Evolutionary conservation across 2,329 filamentous ascomycete species (phyloP).

Genomic region (Magnaporthales sp.): DNA sequence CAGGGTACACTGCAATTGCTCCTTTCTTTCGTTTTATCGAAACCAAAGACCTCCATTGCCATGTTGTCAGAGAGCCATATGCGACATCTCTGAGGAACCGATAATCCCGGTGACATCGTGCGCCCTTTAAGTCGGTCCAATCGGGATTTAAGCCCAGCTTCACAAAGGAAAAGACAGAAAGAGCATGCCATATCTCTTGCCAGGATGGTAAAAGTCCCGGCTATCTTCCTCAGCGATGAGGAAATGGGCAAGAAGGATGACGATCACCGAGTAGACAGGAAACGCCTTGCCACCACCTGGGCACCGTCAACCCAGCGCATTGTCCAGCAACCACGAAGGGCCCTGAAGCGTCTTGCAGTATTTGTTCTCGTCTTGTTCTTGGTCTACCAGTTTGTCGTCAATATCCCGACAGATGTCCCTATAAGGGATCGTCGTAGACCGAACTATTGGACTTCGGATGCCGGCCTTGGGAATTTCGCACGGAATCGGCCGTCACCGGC

Average conservation of each 20-base stretch:
- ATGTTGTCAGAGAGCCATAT: not conserved
- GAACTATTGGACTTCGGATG: slow-evolving; percentile 18
- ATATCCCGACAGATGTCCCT: slow-evolving; percentile 44
- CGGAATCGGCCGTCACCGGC: not conserved
- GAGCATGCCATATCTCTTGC: not conserved
- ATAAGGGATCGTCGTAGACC: slow-evolving; percentile 29
- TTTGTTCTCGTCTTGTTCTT: slow-evolving; percentile 36
- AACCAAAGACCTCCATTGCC: not conserved
- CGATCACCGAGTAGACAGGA: slow-evolving; percentile 32
- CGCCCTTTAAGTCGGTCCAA: not conserved
- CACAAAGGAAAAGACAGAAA: not conserved
- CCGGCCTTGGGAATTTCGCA: not conserved
- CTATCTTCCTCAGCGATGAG: slow-evolving; percentile 42
- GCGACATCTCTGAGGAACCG: not conserved
- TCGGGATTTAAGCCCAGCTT: not conserved
- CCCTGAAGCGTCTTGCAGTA: slow-evolving; percentile 41
- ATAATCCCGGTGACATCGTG: not conserved
- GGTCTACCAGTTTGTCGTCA: slow-evolving; percentile 56
- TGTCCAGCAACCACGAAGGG: slow-evolving; percentile 32
- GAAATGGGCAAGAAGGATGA: slow-evolving; percentile 54
- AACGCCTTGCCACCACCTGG: slow-evolving; percentile 23
- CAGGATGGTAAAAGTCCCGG: slow-evolving; percentile 26
- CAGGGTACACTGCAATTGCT: not conserved
- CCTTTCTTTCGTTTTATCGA: not conserved
- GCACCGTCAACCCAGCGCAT: slow-evolving; percentile 26